Percentiles rank a stretch among this genome's conserved stretches.
These are phyloP conservation scores for Asclepias syriaca DNA, from an alignment of 257 asterid genomes.

Conservation along the genomic window DNA sequence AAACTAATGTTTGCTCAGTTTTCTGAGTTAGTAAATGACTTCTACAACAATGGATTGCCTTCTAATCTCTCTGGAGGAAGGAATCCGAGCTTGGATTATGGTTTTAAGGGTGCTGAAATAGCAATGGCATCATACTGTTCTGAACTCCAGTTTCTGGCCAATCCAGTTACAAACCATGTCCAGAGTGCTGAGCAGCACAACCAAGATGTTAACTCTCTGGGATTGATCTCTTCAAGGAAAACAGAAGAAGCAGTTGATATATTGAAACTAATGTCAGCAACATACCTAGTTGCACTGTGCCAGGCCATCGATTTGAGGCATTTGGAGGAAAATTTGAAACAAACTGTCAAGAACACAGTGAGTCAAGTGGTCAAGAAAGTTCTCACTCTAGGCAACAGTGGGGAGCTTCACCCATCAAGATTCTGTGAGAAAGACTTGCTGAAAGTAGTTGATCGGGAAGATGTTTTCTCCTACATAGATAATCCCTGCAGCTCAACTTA, in stretches of 20 bases:
- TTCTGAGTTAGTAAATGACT: conserved; percentile 28
- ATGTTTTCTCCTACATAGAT: conserved; percentile 21
- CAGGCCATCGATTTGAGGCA: conserved; percentile 32
- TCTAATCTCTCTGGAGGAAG: conserved; percentile 20
- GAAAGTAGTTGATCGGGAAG: conserved; percentile 16
- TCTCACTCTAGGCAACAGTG: conserved; percentile 9
- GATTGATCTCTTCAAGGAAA: conserved; percentile 25
- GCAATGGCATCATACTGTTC: conserved; percentile 30
- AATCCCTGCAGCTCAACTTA: conserved; percentile 23
- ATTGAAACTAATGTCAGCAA: conserved; percentile 24
- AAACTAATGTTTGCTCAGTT: conserved; percentile 33
- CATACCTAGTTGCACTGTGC: conserved; percentile 25
- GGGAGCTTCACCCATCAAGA: conserved; percentile 28
- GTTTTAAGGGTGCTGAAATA: conserved; percentile 26
- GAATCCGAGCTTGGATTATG: conserved; percentile 31
- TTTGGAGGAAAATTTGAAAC: conserved; percentile 26
- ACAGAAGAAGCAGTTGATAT: conserved; percentile 27
- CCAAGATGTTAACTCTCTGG: conserved; percentile 31
- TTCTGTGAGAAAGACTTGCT: conserved; percentile 24
- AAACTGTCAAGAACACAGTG: conserved; percentile 21
- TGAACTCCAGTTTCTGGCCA: conserved; percentile 25
- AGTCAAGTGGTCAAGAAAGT: conserved; percentile 22
- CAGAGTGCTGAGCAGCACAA: conserved; percentile 32
- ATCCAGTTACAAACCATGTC: conserved; percentile 30
- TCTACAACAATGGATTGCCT: conserved; percentile 26